Conservation (phyloP, 2,329 filamentous ascomycete species). For the Aspergillus pseudoglaucus region DNA sequence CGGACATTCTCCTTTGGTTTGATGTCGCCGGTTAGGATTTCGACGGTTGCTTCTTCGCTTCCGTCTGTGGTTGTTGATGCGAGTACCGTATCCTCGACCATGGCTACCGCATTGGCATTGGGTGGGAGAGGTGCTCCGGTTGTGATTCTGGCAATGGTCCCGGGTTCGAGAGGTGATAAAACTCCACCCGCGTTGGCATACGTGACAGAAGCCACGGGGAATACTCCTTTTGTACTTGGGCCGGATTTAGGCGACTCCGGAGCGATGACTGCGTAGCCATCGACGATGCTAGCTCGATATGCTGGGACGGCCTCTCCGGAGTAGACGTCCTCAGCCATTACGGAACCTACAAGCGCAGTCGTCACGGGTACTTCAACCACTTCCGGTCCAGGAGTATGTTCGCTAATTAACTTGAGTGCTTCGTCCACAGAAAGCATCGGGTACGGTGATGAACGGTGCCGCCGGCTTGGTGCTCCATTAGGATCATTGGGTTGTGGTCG, state of each 20-base stretch:
- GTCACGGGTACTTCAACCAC: conserved; percentile 56
- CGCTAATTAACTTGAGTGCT: conserved; percentile 65
- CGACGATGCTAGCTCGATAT: conserved; percentile 91
- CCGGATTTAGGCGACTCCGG: conserved; percentile 45
- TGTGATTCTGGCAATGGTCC: conserved; percentile 82
- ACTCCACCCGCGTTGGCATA: conserved; percentile 71
- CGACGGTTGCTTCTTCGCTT: conserved; percentile 77
- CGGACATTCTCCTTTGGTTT: conserved; percentile 79
- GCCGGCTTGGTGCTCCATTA: conserved; percentile 54
- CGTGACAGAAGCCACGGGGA: conserved; percentile 79
- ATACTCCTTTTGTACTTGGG: conserved; percentile 63
- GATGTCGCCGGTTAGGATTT: conserved; percentile 73
- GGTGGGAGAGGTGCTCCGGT: conserved; percentile 87
- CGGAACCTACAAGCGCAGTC: conserved; percentile 61
- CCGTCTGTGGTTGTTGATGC: conserved; percentile 70
- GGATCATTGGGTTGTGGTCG: conserved; percentile 55
- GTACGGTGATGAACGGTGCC: conserved; percentile 81
- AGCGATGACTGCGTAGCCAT: conserved; percentile 81
- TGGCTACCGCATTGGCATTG: conserved; percentile 84
- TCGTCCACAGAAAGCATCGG: conserved; percentile 84
- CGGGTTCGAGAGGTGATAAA: conserved; percentile 56
- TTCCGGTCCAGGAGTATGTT: conserved; percentile 62
- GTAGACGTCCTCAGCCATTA: conserved; percentile 75
- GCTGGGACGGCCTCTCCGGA: conserved; percentile 82
- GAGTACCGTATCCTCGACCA: conserved; percentile 90